phyloP scores from a whole-genome alignment of 2,329 filamentous ascomycete genomes.

The Harringtonia lauricola region DNA sequence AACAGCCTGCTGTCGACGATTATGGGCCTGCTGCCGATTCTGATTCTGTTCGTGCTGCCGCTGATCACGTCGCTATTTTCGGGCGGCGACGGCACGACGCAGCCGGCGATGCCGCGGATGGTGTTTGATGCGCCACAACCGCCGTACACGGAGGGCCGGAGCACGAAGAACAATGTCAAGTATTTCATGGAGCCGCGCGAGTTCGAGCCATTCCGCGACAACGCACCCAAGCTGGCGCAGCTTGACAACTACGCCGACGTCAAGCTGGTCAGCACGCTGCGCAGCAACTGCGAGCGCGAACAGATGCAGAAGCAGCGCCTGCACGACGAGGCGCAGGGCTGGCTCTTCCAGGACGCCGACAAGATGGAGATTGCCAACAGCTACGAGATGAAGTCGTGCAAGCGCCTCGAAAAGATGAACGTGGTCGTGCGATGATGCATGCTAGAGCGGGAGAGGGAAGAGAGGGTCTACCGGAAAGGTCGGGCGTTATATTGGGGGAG shows the following conservation, averaged over 20 bases:
- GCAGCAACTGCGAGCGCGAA: constrained; percentile 66
- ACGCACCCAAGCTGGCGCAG: constrained; percentile 54
- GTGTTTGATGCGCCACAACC: constrained; percentile 61
- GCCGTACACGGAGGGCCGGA: constrained; percentile 65
- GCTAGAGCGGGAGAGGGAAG: background rate
- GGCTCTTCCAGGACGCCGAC: constrained; percentile 72
- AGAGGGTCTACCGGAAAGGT: too few relatives aligned
- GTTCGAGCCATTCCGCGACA: constrained; percentile 37
- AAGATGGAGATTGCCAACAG: constrained; percentile 62
- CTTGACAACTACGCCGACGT: constrained; percentile 71
- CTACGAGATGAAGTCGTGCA: constrained; percentile 41
- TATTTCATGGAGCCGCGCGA: constrained; percentile 82
- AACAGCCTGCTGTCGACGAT: constrained; percentile 46
- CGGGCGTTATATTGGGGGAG: too few relatives aligned
- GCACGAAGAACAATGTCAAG: constrained; percentile 59
- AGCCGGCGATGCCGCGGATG: constrained; percentile 54
- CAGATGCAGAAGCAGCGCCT: constrained; percentile 51
- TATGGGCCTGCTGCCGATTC: constrained; percentile 71
- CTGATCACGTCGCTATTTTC: constrained; percentile 73
- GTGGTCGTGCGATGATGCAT: constrained; percentile 3
- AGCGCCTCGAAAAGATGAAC: constrained; percentile 35
- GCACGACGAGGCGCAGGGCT: constrained; percentile 71
- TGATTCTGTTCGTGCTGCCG: constrained; percentile 80
- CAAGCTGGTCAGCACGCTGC: constrained; percentile 56
- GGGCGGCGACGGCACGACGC: constrained; percentile 32